Evolutionary conservation across 78 protist species (phyloP).

Genomic region (Blattamonas nauphoetae): DNA sequence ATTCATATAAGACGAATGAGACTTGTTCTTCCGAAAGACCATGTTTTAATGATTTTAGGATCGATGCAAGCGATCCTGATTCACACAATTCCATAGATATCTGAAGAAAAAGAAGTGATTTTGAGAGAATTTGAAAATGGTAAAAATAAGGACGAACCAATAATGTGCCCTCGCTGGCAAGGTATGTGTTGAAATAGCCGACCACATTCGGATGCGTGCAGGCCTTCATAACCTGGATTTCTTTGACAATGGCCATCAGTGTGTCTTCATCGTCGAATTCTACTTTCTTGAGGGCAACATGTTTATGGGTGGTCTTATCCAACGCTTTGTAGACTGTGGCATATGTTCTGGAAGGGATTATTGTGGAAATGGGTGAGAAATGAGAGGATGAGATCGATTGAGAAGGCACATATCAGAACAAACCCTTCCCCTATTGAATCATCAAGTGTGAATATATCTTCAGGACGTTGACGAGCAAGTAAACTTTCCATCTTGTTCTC

Average conservation of each 20-base stretch:
- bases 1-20: not conserved
- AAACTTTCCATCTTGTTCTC: too few relatives aligned
- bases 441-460: not conserved
- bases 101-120: not conserved
- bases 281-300: not conserved
- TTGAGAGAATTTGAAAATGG: too few relatives aligned
- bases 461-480: too few relatives aligned
- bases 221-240: not conserved
- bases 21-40: not conserved
- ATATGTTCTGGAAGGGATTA: not conserved
- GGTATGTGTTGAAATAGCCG: not conserved
- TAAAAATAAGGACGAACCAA: not conserved
- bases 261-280: not conserved
- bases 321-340: not conserved
- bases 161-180: not conserved
- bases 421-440: not conserved
- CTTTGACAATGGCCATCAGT: not conserved
- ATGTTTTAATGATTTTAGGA: not conserved
- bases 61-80: not conserved
- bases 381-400: too few relatives aligned
- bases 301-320: not conserved
- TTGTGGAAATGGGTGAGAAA: not conserved
- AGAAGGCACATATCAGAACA: not conserved
- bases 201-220: not conserved
- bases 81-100: not conserved